phyloP scores from a whole-genome alignment of 23 red algal genomes.

The Gracilaria caudata region DNA sequence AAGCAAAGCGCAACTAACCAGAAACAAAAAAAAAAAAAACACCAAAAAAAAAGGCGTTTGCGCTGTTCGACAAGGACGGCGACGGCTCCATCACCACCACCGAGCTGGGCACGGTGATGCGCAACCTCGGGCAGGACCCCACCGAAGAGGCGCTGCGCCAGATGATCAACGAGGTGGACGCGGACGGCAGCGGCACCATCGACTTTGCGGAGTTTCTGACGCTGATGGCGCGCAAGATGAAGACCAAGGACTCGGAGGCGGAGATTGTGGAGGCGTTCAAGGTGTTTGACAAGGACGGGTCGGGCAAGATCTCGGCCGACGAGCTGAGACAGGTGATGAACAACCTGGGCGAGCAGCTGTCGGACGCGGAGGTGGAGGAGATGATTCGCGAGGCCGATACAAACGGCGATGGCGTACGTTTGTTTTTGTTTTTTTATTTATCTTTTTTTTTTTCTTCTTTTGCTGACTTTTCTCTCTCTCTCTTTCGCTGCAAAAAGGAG shows the following conservation, averaged over 20 bases:
- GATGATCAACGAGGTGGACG: constrained; percentile 94
- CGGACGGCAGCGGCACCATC: constrained; percentile 84
- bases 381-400: constrained; percentile 89
- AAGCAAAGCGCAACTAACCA: too few relatives aligned
- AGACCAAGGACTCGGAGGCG: constrained; percentile 71
- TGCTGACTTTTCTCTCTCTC: not conserved
- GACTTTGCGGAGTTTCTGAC: constrained; percentile 92
- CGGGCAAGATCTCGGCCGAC: constrained; percentile 82
- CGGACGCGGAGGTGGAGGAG: constrained; percentile 84
- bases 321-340: constrained; percentile 83
- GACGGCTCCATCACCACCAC: constrained; percentile 85
- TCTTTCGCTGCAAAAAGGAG: too few relatives aligned
- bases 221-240: constrained; percentile 92
- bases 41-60: constrained; percentile 58
- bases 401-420: constrained; percentile 85
- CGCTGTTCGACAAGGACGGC: constrained; percentile 84
- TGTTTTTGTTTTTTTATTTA: not conserved
- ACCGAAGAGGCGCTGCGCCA: constrained; percentile 76
- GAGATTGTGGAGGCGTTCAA: constrained; percentile 93
- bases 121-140: constrained; percentile 75
- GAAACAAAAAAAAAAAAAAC: not conserved
- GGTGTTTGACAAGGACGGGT: constrained; percentile 89
- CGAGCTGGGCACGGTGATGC: constrained; percentile 88
- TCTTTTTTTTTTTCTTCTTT: constrained; percentile 16
- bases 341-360: constrained; percentile 82